A percentile compares a stretch with the other conserved stretches of the same genome.
phyloP scores from a whole-genome alignment of 2,329 filamentous ascomycete species.

The Alternaria sp. region DNA sequence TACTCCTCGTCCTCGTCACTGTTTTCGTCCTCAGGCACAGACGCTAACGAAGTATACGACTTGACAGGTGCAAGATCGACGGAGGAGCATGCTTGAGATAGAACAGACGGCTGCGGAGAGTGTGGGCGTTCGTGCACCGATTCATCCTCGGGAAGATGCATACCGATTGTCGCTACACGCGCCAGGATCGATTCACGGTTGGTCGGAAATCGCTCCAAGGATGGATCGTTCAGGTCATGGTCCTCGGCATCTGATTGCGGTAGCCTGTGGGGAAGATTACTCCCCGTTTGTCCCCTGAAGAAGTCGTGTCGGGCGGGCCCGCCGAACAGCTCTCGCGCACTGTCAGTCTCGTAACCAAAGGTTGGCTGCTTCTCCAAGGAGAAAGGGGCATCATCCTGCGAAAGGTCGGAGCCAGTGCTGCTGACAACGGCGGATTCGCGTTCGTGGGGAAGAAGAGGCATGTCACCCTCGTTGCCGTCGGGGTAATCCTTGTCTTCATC shows the following conservation, averaged over 20 bases:
- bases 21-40: conserved; percentile 36
- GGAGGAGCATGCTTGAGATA: conserved; percentile 45
- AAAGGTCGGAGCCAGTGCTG: conserved; percentile 28
- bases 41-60: conserved; percentile 40
- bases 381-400: conserved; percentile 21
- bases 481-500: conserved; percentile 1
- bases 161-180: conserved; percentile 40
- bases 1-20: conserved; percentile 34
- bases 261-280: conserved; percentile 40
- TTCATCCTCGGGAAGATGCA: conserved; percentile 40
- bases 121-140: conserved; percentile 22
- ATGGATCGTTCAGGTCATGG: conserved; percentile 37
- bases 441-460: conserved; percentile 38
- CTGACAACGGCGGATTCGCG: conserved; percentile 23
- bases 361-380: conserved; percentile 17
- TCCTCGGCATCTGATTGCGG: conserved; percentile 44
- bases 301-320: conserved; percentile 20
- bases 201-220: conserved; percentile 42
- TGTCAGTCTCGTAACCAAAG: conserved; percentile 24
- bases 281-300: conserved; percentile 34
- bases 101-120: conserved; percentile 37
- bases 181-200: conserved; percentile 41
- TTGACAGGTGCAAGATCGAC: conserved; percentile 39
- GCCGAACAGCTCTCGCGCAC: conserved; percentile 21
- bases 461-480: conserved; percentile 19